Evolutionary conservation across 306 rosid species (phyloP), one percentile per base, ranked within the genome.

Genomic region (Begonia peltatifolia): DNA sequence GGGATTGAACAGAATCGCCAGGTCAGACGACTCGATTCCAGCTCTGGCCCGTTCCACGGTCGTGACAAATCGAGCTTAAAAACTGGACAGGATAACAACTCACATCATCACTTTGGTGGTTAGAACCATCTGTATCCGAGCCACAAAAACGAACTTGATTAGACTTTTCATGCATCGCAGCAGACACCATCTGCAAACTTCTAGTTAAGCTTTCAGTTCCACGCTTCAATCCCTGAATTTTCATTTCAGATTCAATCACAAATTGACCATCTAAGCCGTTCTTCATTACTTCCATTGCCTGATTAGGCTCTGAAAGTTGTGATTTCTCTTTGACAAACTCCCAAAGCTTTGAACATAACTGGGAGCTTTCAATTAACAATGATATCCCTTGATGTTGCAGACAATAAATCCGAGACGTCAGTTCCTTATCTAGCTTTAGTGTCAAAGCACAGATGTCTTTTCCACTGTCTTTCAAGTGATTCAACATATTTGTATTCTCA

Each of bases 351-450:
- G 84, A 79, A 63, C 84, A 86, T 61, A 83, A 55, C 46, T 65
- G 67, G 58, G 75, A 69, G 72, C 84, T 86, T 63, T 81, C 94
- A 50, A 71, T 83, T 46, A 92, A 76, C 83, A 92, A 75, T 12
- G 70, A 63, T 13, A 86, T 60, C 53, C 94, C 99, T 68, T 83
- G 93, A 70, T 79, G 81, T 72, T 86, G 93, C 68, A 92, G 81
- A 68, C 78, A 84, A 59, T 67, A 70, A 52, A 86, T 47, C 9
- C 87, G 86, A 20, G 70, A 68, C 77, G 72, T 67, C 68, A 86
- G 67, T 65, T 83, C 99, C 68, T 81, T 77, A 17, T 86, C 99
- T 61, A 83, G 76, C 81, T 73, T 83, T 61, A 69, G 67, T 63
- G 82, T 79, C 17, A 85, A 68, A 54, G 80, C 79, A 65, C 71